These are phyloP conservation scores for Aspergillus sclerotioniger DNA, from an alignment of 495 filamentous ascomycete genomes.

Conservation along the genomic window DNA sequence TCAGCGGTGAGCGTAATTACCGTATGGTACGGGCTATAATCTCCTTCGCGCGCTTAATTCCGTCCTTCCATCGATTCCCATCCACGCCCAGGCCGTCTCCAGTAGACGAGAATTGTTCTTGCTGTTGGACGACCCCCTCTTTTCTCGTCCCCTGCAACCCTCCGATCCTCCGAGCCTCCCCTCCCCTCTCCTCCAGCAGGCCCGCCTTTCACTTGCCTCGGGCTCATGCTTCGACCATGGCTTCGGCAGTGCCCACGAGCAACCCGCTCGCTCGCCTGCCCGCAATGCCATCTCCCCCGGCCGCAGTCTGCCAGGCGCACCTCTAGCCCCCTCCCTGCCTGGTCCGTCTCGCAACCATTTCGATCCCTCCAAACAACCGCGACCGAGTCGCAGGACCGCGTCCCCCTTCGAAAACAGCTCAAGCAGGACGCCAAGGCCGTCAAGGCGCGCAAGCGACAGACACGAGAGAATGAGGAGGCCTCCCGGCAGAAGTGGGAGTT, in stretches of 20 bases:
- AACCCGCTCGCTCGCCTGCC: slow-evolving; percentile 27
- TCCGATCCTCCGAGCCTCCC: neutral
- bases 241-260: slow-evolving; percentile 29
- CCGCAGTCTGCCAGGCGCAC: neutral
- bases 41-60: neutral
- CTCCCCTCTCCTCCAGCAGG: neutral
- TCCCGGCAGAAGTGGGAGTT: slow-evolving; percentile 68
- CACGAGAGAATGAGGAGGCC: slow-evolving; percentile 38
- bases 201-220: neutral
- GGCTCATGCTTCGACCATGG: slow-evolving; percentile 39
- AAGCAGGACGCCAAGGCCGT: slow-evolving; percentile 66
- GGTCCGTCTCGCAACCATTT: slow-evolving; percentile 14
- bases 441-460: slow-evolving; percentile 35
- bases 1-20: neutral
- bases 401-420: slow-evolving; percentile 70
- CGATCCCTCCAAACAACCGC: slow-evolving; percentile 27
- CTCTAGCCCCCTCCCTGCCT: slow-evolving; percentile 3
- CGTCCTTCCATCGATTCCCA: neutral
- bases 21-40: neutral
- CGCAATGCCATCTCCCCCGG: slow-evolving; percentile 15
- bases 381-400: slow-evolving; percentile 25
- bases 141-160: neutral
- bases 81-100: neutral
- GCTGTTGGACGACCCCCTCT: neutral
- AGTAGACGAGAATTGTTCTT: neutral